These are phyloP conservation scores for Clonostachys sp. DNA, from an alignment of 2,329 filamentous ascomycete species.

Conservation along the genomic window DNA sequence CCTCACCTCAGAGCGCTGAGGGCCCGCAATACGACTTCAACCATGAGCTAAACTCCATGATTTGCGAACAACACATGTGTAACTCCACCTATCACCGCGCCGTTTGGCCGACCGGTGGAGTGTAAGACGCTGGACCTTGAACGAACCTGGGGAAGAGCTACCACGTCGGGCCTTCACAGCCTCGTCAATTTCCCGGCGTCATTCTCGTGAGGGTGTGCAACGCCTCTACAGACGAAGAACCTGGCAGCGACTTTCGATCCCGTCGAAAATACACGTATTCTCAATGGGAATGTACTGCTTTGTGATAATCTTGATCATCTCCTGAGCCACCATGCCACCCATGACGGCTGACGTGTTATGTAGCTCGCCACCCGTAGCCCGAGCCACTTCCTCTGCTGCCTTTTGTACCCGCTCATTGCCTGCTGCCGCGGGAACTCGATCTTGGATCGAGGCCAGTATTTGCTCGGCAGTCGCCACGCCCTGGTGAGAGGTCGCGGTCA, in stretches of 20 bases:
- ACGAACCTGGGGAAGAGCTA: no score
- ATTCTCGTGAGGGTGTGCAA: no score
- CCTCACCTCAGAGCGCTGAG: no score
- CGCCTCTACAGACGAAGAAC: conserved; percentile 43
- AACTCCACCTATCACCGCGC: no score
- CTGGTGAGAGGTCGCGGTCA: conserved; percentile 47
- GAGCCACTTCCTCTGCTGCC: conserved; percentile 62
- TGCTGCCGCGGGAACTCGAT: conserved; percentile 39
- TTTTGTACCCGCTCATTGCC: conserved; percentile 44
- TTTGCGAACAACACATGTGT: no score
- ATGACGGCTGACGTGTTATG: conserved; percentile 88
- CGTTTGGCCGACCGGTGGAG: no score
- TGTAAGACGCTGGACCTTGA: no score
- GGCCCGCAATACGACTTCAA: no score
- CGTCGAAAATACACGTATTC: conserved; percentile 68
- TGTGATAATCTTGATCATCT: conserved; percentile 85
- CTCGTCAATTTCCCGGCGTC: no score
- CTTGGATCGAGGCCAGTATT: conserved; percentile 43
- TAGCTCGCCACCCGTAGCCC: conserved; percentile 78
- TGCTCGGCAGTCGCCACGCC: conserved; percentile 40
- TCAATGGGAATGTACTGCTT: conserved; percentile 69
- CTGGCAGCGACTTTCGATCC: conserved; percentile 58
- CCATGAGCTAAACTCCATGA: no score
- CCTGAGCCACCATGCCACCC: conserved; percentile 93
- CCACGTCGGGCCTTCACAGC: no score